Evolutionary conservation across 2,329 filamentous ascomycete genomes (phyloP).

Genomic region (Scleromitrula shiraiana): DNA sequence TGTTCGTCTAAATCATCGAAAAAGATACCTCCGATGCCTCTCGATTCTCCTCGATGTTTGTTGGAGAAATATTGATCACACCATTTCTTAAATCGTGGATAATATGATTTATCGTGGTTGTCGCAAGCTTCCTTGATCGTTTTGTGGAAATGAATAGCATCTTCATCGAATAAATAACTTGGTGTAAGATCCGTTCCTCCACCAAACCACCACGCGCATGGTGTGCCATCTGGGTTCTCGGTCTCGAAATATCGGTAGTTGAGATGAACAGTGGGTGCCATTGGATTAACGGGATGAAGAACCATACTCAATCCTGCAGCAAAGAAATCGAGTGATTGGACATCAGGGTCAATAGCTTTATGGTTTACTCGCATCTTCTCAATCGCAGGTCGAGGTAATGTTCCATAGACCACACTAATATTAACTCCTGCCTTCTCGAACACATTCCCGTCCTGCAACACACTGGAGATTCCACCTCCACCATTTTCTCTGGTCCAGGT

Average conservation of each 20-base stretch:
- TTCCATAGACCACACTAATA: conserved; percentile 90
- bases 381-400: conserved; percentile 78
- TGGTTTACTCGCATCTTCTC: conserved; percentile 91
- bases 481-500: conserved; percentile 83
- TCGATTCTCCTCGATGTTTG: conserved; percentile 79
- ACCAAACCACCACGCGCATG: conserved; percentile 95
- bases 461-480: conserved; percentile 88
- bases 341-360: conserved; percentile 72
- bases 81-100: conserved; percentile 93
- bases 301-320: conserved; percentile 90
- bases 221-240: conserved; percentile 70
- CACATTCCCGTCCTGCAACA: conserved; percentile 90
- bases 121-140: conserved; percentile 91
- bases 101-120: conserved; percentile 85
- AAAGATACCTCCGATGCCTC: conserved; percentile 93
- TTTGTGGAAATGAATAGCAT: conserved; percentile 93
- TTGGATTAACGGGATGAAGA: conserved; percentile 87
- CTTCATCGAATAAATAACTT: conserved; percentile 90
- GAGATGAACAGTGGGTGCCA: conserved; percentile 94
- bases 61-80: conserved; percentile 97
- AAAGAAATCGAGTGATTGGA: conserved; percentile 88
- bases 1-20: conserved; percentile 92
- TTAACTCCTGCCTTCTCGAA: conserved; percentile 98
- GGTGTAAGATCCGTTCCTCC: conserved; percentile 92
- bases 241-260: conserved; percentile 99